phyloP scores from a whole-genome alignment of 148 eudicot species.

The Cornus controversa region DNA sequence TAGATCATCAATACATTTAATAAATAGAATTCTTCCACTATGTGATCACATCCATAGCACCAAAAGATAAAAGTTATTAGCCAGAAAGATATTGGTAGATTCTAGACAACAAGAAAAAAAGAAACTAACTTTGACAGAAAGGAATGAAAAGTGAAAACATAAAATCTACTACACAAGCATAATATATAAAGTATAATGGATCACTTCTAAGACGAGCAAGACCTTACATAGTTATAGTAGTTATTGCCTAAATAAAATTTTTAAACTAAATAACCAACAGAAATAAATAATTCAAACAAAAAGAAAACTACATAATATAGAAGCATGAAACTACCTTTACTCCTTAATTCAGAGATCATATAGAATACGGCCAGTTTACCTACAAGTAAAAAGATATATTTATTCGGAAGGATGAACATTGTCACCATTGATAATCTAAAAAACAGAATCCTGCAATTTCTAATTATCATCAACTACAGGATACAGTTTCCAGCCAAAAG shows the following conservation, averaged over 20 bases:
- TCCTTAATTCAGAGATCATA: slow-evolving; percentile 91
- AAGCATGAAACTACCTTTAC: slow-evolving; percentile 91
- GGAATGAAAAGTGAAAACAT: background rate
- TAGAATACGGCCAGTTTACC: slow-evolving; percentile 89
- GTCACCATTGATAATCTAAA: slow-evolving; percentile 48
- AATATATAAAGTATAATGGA: too few relatives aligned
- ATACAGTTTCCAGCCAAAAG: background rate
- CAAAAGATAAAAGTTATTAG: too few relatives aligned
- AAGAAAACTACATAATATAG: slow-evolving; percentile 26
- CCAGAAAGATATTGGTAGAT: too few relatives aligned
- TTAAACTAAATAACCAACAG: slow-evolving; percentile 1
- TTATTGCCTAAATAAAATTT: background rate
- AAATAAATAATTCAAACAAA: background rate
- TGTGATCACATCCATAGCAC: background rate
- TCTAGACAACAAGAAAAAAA: too few relatives aligned
- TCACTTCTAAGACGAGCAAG: too few relatives aligned
- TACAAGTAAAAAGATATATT: slow-evolving; percentile 92
- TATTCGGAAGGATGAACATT: slow-evolving; percentile 70
- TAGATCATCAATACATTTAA: too few relatives aligned
- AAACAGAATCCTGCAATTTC: slow-evolving; percentile 30
- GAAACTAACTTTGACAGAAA: background rate
- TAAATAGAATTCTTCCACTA: background rate
- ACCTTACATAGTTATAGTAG: background rate
- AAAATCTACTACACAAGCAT: background rate
- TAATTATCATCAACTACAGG: slow-evolving; percentile 14